Base-by-base conservation (phyloP, 257 asterid species). In the Nicotiana tabacum region DNA sequence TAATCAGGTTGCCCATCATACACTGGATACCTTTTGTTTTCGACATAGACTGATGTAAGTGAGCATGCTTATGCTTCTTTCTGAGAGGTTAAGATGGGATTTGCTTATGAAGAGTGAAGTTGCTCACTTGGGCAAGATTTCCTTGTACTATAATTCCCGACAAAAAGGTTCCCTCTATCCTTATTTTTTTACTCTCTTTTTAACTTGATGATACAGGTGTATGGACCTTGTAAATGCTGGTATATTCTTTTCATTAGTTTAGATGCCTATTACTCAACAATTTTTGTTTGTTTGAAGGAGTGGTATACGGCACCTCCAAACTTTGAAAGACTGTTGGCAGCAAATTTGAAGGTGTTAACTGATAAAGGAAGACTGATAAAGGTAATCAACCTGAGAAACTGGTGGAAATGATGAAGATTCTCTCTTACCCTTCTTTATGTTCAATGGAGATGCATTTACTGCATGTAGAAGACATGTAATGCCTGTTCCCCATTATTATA, bases 311-410 rank as follows among this genome's bases (percentile, higher is more conserved):
- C 88, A 66, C 90, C 94, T 84, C 88, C 91, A 39, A 93, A 91
- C 83, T 83, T 93, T 78, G 97, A 92, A 81, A 91, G 85, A 89
- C 80, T 70, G 37, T 87, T 96, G 86, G 89, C 90, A 51, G 82
- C 93, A 87, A 91, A 84, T 83, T 84, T 96, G 93, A 95, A 96
- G 90, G 84, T 53, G 72, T 83, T 96, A 88, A 91, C 98, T 0
- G 98, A 93, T 48, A 88, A 86, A 67, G 90, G 97, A 85, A 90
- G 87, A 84, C 68, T 96, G 66, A 81, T 93, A 39, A 95, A 97
- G 99, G 99, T 96, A 87, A 82, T 81, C 61, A 43, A 64, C 80
- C 2, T 35, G 5, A 33, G 65, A 48, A 66, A 24, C 79, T 72
- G 24, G 61, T 46, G 15, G 48, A 72, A 72, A 74, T 48, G 61